phyloP scores from a whole-genome alignment of 2,329 filamentous ascomycete genomes.

The Fusarium burgessii region DNA sequence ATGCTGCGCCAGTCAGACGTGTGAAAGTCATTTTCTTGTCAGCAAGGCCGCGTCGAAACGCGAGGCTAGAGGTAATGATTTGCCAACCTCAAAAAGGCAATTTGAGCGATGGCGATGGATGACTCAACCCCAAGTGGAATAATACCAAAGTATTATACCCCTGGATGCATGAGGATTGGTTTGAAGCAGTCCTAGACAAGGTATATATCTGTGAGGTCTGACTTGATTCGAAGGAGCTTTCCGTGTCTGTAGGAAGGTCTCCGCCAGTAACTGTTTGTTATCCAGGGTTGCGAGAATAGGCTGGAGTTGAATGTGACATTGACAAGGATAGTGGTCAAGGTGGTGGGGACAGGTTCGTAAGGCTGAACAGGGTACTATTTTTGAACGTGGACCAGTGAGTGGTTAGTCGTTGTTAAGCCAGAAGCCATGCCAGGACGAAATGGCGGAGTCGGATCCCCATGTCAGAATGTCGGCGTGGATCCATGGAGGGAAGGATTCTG shows the following conservation, averaged over 20 bases:
- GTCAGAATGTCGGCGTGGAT: constrained; percentile 26
- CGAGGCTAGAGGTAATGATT: constrained; percentile 22
- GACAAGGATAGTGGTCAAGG: constrained; percentile 34
- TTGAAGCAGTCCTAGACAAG: constrained; percentile 3
- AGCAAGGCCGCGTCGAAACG: constrained; percentile 30
- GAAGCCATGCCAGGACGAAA: constrained; percentile 11
- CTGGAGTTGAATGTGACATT: constrained; percentile 17
- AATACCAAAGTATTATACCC: constrained; percentile 19
- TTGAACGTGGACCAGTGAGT: constrained; percentile 16
- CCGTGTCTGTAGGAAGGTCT: constrained; percentile 19
- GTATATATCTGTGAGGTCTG: background rate
- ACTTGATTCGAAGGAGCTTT: constrained; percentile 23
- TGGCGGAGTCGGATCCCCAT: constrained; percentile 26
- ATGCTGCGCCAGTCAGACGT: constrained; percentile 14
- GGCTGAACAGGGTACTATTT: constrained; percentile 46
- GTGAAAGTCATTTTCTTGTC: constrained; percentile 35
- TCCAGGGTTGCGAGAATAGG: constrained; percentile 12
- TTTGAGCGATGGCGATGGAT: constrained; percentile 12
- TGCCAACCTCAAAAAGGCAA: constrained; percentile 1
- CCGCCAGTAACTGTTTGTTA: constrained; percentile 13
- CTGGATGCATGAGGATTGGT: background rate
- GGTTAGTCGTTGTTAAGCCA: constrained; percentile 17
- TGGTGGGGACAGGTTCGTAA: constrained; percentile 43
- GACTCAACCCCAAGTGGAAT: constrained; percentile 3
- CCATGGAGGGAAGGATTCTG: constrained; percentile 10